Evolutionary conservation across 176 grass and related monocot species (phyloP), one percentile per base, ranked within the genome.

Genomic region (Lolium multiflorum): DNA sequence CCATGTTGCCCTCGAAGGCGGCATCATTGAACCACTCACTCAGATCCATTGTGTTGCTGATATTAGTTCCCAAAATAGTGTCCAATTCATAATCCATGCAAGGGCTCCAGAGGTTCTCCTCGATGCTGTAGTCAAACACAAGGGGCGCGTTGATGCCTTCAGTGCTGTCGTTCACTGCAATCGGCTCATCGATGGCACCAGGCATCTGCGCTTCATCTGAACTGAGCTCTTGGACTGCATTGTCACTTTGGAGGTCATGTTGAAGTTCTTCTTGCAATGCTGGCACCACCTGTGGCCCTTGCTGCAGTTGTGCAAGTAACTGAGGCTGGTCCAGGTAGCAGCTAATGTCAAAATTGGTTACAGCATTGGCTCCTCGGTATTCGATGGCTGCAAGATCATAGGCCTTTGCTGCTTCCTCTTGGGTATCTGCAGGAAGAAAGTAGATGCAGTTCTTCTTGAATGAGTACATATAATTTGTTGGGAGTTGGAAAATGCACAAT

Each of bases 361-460:
- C 91, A 3, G 92, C 91, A 67, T 95, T 91, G 64, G 79, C 57
- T 11, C 95, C 97, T 89, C 90, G 86, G 82, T 94, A 88, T 89
- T 92, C 89, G 15, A 98, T 91, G n/a, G 97, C 94, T 41, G 97
- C 97, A 70, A 98, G 94, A 90, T 98, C 97, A 80, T 98, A 98
- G 17, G 97, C 97, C 86, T 91, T 91, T 24, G 97, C 97, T 68
- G 94, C 97, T 87, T 94, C 97, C 77, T 96, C 97, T 89, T 98
- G 86, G 44, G 94, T 98, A 80, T 88, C 97, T 98, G 86, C 54
- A 55, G 4, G 46, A 64, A 75, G 47, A 70, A 61, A 79, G 25
- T 10, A 63, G 47, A 74, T 25, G 10, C 6, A 74, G 35, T 55
- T 78, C 28, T 4, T 81, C 28, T 4, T 82, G 44, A 64, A 31